phyloP scores from a whole-genome alignment of 208 protist species.

The Leishmania mexicana region DNA sequence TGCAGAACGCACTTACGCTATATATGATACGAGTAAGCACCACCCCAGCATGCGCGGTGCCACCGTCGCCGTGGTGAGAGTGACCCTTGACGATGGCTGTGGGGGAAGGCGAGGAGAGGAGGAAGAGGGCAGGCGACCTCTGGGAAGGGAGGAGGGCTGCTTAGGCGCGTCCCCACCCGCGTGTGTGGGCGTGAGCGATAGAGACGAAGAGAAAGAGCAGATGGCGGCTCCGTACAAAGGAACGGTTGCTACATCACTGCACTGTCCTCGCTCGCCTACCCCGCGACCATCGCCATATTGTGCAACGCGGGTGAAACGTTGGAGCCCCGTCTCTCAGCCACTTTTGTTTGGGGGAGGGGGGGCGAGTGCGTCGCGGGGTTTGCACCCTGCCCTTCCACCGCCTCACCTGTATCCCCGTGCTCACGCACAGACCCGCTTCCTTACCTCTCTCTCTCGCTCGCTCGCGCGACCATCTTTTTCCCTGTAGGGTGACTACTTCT shows the following conservation, averaged over 20 bases:
- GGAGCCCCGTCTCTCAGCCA: background rate
- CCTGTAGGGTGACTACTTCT: background rate
- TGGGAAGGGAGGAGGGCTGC: background rate
- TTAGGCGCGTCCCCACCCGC: background rate
- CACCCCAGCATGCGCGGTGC: background rate
- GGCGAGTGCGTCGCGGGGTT: background rate
- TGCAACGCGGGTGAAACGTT: background rate
- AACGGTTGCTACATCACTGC: background rate
- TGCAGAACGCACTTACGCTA: background rate
- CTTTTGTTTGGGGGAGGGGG: background rate
- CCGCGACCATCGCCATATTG: background rate
- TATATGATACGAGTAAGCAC: background rate
- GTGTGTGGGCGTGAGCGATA: background rate
- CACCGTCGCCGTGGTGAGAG: background rate
- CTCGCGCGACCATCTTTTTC: background rate
- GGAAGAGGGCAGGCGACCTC: background rate
- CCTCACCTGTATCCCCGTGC: background rate
- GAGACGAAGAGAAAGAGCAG: conserved; percentile 14
- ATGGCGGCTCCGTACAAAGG: background rate
- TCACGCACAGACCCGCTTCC: background rate
- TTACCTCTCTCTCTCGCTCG: background rate
- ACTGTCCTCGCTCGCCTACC: background rate
- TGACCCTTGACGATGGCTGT: background rate
- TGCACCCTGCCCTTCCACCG: background rate
- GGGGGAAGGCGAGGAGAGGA: background rate